phyloP scores from a whole-genome alignment of 345 rosid species.

The Populus euphratica region DNA sequence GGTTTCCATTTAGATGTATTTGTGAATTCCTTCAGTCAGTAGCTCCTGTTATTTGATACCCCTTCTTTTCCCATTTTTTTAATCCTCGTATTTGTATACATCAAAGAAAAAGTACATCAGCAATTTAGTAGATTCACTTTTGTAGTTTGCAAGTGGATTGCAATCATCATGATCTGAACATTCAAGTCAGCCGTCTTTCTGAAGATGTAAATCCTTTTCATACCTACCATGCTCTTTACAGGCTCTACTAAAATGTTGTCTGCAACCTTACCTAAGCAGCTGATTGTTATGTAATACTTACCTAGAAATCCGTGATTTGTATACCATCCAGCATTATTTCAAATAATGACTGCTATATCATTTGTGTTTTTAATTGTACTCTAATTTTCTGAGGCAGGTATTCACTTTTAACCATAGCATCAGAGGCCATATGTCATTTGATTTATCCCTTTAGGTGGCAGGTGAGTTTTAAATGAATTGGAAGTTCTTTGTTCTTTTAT shows the following conservation, averaged over 20 bases:
- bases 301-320: not conserved
- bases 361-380: not conserved
- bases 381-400: constrained; percentile 50
- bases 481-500: not conserved
- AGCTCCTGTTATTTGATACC: not conserved
- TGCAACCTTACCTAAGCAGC: not conserved
- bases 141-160: not conserved
- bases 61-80: not conserved
- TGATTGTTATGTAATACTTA: not conserved
- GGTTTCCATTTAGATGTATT: not conserved
- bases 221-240: not conserved
- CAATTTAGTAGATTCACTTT: too few species aligned
- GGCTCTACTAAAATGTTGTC: not conserved
- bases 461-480: constrained; percentile 38
- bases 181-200: not conserved
- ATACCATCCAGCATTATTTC: not conserved
- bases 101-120: not conserved
- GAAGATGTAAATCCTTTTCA: not conserved
- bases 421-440: constrained; percentile 96
- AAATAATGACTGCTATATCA: not conserved
- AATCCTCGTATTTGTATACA: not conserved
- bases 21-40: not conserved
- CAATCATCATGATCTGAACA: not conserved
- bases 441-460: constrained; percentile 98
- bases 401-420: constrained; percentile 80